Evolutionary conservation across 2,329 filamentous ascomycete species (phyloP).

Genomic region (Nothomitra cinnamomea): DNA sequence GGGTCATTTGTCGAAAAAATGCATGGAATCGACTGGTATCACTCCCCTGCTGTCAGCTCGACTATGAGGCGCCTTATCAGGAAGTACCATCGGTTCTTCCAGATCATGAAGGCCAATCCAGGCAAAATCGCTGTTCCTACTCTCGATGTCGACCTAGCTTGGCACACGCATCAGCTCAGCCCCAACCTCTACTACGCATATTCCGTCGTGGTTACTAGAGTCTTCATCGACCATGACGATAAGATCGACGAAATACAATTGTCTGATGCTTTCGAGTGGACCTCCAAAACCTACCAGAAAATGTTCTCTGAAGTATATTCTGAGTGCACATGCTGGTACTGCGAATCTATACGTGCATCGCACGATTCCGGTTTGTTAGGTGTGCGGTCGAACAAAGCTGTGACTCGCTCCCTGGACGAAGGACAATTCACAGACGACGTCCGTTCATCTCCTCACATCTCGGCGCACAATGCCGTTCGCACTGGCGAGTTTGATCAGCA

Average conservation of each 20-base stretch:
- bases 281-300: constrained; percentile 50
- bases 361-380: constrained; percentile 32
- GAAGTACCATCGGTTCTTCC: constrained; percentile 49
- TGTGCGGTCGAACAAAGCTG: constrained; percentile 22
- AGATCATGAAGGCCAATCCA: constrained; percentile 35
- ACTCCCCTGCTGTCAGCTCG: constrained; percentile 43
- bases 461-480: constrained; percentile 50
- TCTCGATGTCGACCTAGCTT: constrained; percentile 56
- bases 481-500: constrained; percentile 7
- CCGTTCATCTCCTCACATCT: constrained; percentile 46
- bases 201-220: constrained; percentile 29
- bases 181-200: constrained; percentile 45
- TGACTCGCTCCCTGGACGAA: constrained; percentile 29
- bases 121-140: constrained; percentile 45
- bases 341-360: constrained; percentile 48
- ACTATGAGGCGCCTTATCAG: constrained; percentile 48
- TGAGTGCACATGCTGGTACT: constrained; percentile 73
- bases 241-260: constrained; percentile 57
- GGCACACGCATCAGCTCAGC: constrained; percentile 66
- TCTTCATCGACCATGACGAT: constrained; percentile 69
- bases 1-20: constrained; percentile 55
- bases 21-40: constrained; percentile 61
- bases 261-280: constrained; percentile 52
- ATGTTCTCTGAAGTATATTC: constrained; percentile 50
- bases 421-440: constrained; percentile 19